A percentile compares a stretch with the other conserved stretches of the same genome.
These are phyloP conservation scores for Monilinia fructigena DNA, from an alignment of 2,329 filamentous ascomycete genomes.

Conservation along the genomic window DNA sequence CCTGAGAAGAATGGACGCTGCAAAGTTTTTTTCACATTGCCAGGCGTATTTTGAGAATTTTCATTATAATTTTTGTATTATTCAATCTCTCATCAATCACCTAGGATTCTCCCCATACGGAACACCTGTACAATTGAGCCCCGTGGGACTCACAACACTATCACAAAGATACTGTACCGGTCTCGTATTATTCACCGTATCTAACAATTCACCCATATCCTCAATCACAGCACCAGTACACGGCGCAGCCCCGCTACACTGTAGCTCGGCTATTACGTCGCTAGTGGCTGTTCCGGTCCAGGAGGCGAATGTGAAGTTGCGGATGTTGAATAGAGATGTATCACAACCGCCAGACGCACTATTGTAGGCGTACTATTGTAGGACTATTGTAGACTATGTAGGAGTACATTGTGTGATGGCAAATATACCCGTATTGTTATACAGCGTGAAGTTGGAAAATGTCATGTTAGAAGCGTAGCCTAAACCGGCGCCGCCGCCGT, in stretches of 20 bases:
- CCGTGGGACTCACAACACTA: neutral
- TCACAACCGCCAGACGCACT: constrained; percentile 43
- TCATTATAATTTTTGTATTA: no score
- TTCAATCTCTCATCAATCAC: no score
- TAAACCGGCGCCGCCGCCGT: constrained; percentile 57
- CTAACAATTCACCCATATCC: constrained; percentile 1
- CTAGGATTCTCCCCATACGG: constrained; percentile 22
- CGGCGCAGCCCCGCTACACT: constrained; percentile 39
- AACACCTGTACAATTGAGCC: constrained; percentile 19
- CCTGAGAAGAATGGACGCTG: neutral
- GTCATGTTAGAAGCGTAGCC: constrained; percentile 40
- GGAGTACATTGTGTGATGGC: constrained; percentile 46
- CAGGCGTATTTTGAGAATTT: neutral
- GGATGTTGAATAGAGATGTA: constrained; percentile 44
- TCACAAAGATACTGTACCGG: constrained; percentile 19
- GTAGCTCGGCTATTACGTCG: constrained; percentile 36
- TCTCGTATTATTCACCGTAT: constrained; percentile 19
- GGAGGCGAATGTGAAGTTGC: constrained; percentile 32
- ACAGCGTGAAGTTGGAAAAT: constrained; percentile 16
- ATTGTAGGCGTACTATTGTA: constrained; percentile 42
- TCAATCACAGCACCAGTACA: constrained; percentile 11
- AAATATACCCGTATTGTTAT: constrained; percentile 29
- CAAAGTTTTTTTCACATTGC: neutral
- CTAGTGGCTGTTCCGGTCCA: constrained; percentile 29
- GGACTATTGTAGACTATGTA: no score